These are phyloP conservation scores for Talaromyces atroroseus DNA, from an alignment of 2,329 filamentous ascomycete species.

Conservation along the genomic window DNA sequence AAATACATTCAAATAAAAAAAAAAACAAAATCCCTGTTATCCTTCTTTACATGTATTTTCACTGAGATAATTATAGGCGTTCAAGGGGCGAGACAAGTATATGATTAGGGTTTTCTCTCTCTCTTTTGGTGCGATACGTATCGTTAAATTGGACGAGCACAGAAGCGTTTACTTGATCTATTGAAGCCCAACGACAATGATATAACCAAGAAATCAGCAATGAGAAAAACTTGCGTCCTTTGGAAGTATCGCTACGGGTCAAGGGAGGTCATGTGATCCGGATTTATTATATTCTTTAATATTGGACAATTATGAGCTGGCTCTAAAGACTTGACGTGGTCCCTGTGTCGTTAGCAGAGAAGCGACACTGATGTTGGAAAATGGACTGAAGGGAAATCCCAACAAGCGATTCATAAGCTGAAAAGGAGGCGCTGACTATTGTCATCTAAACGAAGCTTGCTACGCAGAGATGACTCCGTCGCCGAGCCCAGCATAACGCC, in stretches of 20 bases:
- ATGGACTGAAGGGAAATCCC: no score
- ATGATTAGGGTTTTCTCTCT: not conserved
- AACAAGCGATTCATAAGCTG: no score
- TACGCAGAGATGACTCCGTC: no score
- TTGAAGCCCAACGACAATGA: not conserved
- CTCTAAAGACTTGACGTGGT: no score
- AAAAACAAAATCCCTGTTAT: not conserved
- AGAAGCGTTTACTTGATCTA: not conserved
- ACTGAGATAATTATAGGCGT: not conserved
- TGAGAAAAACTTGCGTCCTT: slow-evolving; percentile 1
- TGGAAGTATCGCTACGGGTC: not conserved
- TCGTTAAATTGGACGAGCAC: not conserved
- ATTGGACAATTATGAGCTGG: no score
- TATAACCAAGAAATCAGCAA: not conserved
- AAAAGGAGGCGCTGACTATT: no score
- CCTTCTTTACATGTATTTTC: not conserved
- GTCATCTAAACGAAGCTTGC: no score
- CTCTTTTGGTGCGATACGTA: not conserved
- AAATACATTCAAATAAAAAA: not conserved
- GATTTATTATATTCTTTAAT: no score
- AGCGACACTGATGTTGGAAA: no score
- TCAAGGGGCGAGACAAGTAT: not conserved
- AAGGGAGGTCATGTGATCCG: no score
- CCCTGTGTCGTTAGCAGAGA: no score
- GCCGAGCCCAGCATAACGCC: no score